Evolutionary conservation across 2,329 filamentous ascomycete genomes (phyloP), one percentile per base, ranked within the genome.

Genomic region (Exutisphaerella laricina): DNA sequence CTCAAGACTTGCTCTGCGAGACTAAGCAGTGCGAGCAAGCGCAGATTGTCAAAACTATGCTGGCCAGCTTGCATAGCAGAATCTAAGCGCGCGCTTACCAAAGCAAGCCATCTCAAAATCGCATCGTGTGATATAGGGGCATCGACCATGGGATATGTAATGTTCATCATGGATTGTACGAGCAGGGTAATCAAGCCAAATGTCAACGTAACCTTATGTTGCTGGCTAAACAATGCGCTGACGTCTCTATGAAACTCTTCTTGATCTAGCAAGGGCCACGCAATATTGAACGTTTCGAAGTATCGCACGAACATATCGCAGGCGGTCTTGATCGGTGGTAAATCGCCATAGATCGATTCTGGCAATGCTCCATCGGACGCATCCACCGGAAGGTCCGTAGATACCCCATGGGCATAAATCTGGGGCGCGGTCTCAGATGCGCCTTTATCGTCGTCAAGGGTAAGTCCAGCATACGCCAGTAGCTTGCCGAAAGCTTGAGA

Each of bases 1-100:
- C 22, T 43, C 18, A 49, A 32, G 3, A 46, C 39, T 20, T 46
- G 43, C 18, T 49, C 47, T 6, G 43, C 47, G 13, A 49, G 32
- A 8, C 29, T 41, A 8, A 49, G 38, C 9, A 43, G 16, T 7
- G 36, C 16, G 20, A 39, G 32, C 12, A 38, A 16, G 35, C 39
- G 38, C 6, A 45, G 17, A 9, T 29, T 34, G 12, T 47, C 21
- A 4, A 25, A 9, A 23, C 31, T 23, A 9, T 35, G 34, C 35
- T 45, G 39, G 14, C 43, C 44, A 22, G 32, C 29, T 16, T 41
- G 39, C 10, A 44, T 14, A 5, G 31, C 26, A 4, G 41, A 42
- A n/a, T 18, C 20, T 13, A 35, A 23, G 12, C 44, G 30, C 4
- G 43, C 23, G 7, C 41, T 43, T 18, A 44, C 38, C 9, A 45